These are phyloP conservation scores for Solanum hybrid DNA, from an alignment of 305 asterid species.

Conservation along the genomic window DNA sequence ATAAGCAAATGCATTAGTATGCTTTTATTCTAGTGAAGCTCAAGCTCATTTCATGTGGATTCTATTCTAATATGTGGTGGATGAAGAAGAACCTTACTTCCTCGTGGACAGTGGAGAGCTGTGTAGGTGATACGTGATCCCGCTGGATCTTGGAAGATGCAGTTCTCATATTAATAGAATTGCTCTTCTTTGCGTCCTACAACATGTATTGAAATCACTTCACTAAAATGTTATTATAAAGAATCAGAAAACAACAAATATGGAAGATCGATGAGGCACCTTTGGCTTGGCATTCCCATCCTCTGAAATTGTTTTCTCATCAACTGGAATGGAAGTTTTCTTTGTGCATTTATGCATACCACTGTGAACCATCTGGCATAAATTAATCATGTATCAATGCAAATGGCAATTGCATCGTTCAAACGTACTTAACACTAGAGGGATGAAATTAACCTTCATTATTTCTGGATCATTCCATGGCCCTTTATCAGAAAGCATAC, in stretches of 20 bases:
- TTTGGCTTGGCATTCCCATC: slow-evolving; percentile 38
- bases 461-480: slow-evolving; percentile 92
- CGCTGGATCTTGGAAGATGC: slow-evolving; percentile 24
- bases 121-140: slow-evolving; percentile 23
- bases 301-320: slow-evolving; percentile 67
- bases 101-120: slow-evolving; percentile 45
- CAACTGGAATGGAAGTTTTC: slow-evolving; percentile 29
- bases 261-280: slow-evolving; percentile 25
- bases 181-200: slow-evolving; percentile 32
- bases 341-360: slow-evolving; percentile 42
- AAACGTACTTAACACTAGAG: not conserved
- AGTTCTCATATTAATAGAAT: slow-evolving; percentile 30
- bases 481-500: slow-evolving; percentile 89
- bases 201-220: slow-evolving; percentile 1
- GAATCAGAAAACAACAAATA: not conserved
- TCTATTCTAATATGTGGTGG: not conserved
- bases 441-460: slow-evolving; percentile 58
- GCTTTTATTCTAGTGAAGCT: not conserved
- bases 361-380: slow-evolving; percentile 66
- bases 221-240: not conserved
- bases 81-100: slow-evolving; percentile 34
- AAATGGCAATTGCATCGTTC: not conserved
- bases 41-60: not conserved
- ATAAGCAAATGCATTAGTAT: not conserved
- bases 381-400: not conserved